Evolutionary conservation across 352 stramenopile species (phyloP), one percentile per base, ranked within the genome.

Genomic region (Aphanomyces stellatus): DNA sequence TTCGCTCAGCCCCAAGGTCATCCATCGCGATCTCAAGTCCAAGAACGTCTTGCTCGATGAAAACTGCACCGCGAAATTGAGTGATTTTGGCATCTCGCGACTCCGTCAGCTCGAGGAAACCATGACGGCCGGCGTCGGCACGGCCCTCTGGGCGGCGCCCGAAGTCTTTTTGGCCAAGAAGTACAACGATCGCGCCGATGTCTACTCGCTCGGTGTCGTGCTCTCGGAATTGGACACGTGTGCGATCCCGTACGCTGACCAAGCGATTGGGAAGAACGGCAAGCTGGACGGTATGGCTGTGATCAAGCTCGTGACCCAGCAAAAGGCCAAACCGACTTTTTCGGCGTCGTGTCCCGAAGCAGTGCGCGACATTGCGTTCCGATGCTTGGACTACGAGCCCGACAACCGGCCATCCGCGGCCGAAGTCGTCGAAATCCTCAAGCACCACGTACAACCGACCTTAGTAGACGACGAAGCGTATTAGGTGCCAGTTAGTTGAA

Each of bases 201-300:
- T 93, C 43, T 93, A 88, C 71, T 93, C 85, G 40, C 90, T 92
- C 37, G 84, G 84, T 30, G 87, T 92, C 59, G 81, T 90, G 48
- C 75, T 92, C 72, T 86, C 80, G 35, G 85, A 93, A 69, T 67
- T 93, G 13, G 85, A 93, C 49, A 90, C 80, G 28, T 81, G 89
- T 57, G 69, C 78, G 28, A 79, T 91, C 62, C 85, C 85, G 70
- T 93, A 91, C 72, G 86, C 82, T 57, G 82, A 93, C 79, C 78
- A 88, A 66, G 77, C 78, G 13, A 79, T 91, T 69, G 81, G 80
- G 15, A 72, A 76, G 4, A 81, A 81, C 41, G 85, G 85, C 65
- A 89, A 90, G 62, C 72, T 91, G 42, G 81, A 90, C 63, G 80
- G 80, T n/a, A 91, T 93, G 81, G 90, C 91, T 71, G 87, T 93